Evolutionary conservation across 371 early-diverging fungal species (phyloP).

Genomic region (Fennellomyces sp.): DNA sequence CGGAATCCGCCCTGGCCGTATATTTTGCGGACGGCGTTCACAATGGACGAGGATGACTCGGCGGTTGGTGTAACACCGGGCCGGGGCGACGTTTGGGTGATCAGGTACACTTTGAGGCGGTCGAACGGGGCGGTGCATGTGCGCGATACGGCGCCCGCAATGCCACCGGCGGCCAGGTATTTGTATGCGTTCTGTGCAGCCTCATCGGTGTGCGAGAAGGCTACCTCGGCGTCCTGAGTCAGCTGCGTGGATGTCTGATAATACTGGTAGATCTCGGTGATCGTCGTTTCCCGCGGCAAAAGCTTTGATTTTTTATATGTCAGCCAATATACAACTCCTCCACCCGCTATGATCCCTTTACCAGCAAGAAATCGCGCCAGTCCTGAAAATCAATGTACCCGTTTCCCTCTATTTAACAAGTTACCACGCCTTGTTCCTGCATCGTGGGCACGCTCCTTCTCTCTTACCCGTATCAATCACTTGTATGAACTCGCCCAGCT

Average conservation of each 20-base stretch:
- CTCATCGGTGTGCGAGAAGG: constrained; percentile 56
- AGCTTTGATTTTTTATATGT: constrained; percentile 18
- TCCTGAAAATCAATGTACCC: constrained; percentile 76
- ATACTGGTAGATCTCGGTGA: constrained; percentile 64
- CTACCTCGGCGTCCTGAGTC: constrained; percentile 63
- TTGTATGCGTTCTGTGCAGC: constrained; percentile 47
- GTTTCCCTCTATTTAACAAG: constrained; percentile 47
- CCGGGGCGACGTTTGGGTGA: constrained; percentile 45
- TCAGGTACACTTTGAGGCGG: constrained; percentile 74
- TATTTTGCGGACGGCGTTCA: constrained; percentile 48
- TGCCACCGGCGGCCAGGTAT: constrained; percentile 75
- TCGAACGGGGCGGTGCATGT: constrained; percentile 83
- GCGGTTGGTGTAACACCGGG: constrained; percentile 11
- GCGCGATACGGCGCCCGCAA: constrained; percentile 78
- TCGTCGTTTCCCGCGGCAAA: constrained; percentile 45
- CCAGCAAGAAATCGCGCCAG: constrained; percentile 79
- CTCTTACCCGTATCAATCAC: constrained; percentile 64
- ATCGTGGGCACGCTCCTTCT: neutral
- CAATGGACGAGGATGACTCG: constrained; percentile 24
- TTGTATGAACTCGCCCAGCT: constrained; percentile 66
- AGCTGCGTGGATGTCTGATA: constrained; percentile 61
- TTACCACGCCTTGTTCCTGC: neutral
- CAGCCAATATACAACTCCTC: neutral
- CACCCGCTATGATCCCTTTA: constrained; percentile 29
- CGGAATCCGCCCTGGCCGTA: constrained; percentile 70